Evolutionary conservation across 2,329 filamentous ascomycete genomes (phyloP), one percentile per base, ranked within the genome.

Genomic region (Colletotrichum truncatum): DNA sequence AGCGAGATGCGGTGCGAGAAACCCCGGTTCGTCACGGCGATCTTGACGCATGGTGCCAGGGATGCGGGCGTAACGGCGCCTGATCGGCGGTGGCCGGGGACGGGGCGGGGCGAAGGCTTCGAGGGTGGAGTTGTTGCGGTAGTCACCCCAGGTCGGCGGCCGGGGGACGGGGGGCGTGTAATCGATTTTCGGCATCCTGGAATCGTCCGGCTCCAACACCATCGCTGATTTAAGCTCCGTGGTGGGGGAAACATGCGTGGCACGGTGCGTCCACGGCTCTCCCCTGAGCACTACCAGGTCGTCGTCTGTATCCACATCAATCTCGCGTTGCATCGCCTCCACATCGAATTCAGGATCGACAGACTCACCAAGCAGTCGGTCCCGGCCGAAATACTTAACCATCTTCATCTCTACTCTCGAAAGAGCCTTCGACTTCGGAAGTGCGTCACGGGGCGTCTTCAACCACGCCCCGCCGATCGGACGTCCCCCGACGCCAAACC

Each of bases 331-430:
- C 26, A 55, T 36, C 10, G 28, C 30, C 6, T 30, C 39, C 12
- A 23, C 11, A 4, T 12, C 34, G 26, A 11, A 14, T n/a, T 62
- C 48, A 11, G 59, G 48, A 4, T 51, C 43, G n/a, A 21, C 56
- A 6, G 52, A 34, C 53, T 73, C 71, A 28, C 73, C 73, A 3
- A 75, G 57, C 16, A 59, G 68, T 14, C 73, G 71, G 36, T 68
- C 71, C 49, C 73, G 67, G 18, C 69, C 70, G 8, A 66, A 39
- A 23, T 64, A 67, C 12, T 72, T 68, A 23, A 66, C 65, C 26
- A 41, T 25, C 9, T 54, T 57, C 32, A 66, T 38, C 16, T 43
- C 36, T 23, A 11, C 5, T 6, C 6, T 23, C 4, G 16, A 10
- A 18, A 41, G 21, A 11, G 7, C 21, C 25, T 9, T 26, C 21